Evolutionary conservation across 2,329 filamentous ascomycete species (phyloP).

Genomic region (Alternaria triticimaculans): DNA sequence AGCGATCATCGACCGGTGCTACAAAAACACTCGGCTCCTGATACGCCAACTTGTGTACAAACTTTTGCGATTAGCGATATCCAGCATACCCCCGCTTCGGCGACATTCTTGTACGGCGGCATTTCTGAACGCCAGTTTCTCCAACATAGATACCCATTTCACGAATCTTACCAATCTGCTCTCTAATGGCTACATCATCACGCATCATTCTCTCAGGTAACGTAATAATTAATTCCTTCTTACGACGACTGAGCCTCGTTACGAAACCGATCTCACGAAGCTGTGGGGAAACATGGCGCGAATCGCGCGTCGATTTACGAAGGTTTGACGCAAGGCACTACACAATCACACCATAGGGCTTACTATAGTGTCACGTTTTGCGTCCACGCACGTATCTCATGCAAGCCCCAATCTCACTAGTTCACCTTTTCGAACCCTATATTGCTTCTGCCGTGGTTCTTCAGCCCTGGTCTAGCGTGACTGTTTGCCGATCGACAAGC

Average conservation of each 20-base stretch:
- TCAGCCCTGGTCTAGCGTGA: background rate
- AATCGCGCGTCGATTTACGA: background rate
- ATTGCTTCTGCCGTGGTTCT: conserved; percentile 2
- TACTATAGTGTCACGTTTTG: background rate
- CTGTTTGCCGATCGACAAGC: background rate
- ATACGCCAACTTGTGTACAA: background rate
- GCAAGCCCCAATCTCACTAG: background rate
- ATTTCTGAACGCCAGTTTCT: conserved; percentile 1
- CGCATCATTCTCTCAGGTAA: background rate
- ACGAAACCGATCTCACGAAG: background rate
- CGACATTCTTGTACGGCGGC: background rate
- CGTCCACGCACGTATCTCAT: background rate
- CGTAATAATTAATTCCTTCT: background rate
- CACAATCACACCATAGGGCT: background rate
- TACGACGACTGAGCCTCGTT: background rate
- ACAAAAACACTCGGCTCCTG: background rate
- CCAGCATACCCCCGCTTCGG: conserved; percentile 1
- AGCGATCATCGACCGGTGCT: background rate
- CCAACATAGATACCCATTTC: conserved; percentile 12
- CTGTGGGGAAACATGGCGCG: background rate
- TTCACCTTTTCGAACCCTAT: background rate
- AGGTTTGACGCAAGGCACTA: background rate
- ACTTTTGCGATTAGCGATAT: conserved; percentile 4
- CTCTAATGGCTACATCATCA: background rate
- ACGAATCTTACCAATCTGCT: conserved; percentile 3